phyloP scores from a whole-genome alignment of 83 land plant species.

The Thuja plicata region DNA sequence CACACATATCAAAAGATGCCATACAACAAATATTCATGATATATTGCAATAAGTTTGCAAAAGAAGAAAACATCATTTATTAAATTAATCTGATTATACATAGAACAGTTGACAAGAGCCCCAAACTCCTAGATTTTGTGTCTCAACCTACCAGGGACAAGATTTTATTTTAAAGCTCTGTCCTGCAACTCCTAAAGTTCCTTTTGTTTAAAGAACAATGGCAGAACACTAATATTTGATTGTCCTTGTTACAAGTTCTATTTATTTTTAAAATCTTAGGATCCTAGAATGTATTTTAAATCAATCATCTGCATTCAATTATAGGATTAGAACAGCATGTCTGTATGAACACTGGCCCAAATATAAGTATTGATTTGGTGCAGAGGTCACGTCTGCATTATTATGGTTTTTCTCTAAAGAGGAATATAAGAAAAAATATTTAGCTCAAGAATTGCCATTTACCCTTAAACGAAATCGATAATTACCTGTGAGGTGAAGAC shows the following conservation, averaged over 20 bases:
- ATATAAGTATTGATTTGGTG: not conserved
- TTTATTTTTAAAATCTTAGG: not conserved
- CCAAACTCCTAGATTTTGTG: not conserved
- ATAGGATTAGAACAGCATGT: not conserved
- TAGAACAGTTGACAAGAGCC: not conserved
- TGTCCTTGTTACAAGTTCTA: not conserved
- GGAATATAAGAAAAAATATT: not conserved
- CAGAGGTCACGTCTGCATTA: not conserved
- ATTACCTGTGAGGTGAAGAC: constrained; percentile 62
- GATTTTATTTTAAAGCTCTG: not conserved
- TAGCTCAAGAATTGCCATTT: not conserved
- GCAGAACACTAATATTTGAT: not conserved
- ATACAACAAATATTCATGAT: not conserved
- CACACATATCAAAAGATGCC: not conserved
- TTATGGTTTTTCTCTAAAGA: not conserved
- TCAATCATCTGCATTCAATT: not conserved
- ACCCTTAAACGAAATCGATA: not conserved
- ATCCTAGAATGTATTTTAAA: not conserved
- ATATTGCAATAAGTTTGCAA: not conserved
- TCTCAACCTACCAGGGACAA: not conserved
- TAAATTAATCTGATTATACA: not conserved
- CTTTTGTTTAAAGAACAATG: not conserved
- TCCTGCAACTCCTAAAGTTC: not conserved
- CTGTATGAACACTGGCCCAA: not conserved
- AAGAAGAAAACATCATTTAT: not conserved